phyloP scores from a whole-genome alignment of 805 yeast genomes.

The Hermanozyma aechmeae region DNA sequence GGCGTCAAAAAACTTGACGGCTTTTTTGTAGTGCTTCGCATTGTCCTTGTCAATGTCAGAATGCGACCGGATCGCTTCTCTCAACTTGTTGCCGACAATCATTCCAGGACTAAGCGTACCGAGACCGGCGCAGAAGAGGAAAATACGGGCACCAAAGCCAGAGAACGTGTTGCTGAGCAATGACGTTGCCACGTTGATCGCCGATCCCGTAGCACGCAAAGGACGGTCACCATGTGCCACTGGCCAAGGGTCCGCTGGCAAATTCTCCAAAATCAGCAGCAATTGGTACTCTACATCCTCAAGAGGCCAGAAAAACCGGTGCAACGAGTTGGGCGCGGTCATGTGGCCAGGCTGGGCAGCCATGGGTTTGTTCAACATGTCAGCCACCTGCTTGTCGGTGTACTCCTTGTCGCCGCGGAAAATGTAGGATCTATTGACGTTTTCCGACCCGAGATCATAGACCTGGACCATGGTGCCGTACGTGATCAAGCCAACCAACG shows the following conservation, averaged over 20 bases:
- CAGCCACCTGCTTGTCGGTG: constrained; percentile 55
- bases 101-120: constrained; percentile 92
- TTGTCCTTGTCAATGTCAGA: constrained; percentile 87
- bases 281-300: constrained; percentile 77
- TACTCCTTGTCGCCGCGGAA: constrained; percentile 89
- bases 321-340: constrained; percentile 23
- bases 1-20: constrained; percentile 70
- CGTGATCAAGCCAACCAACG: constrained; percentile 80
- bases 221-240: constrained; percentile 79
- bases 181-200: constrained; percentile 75
- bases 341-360: constrained; percentile 16
- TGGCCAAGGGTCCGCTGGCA: constrained; percentile 83
- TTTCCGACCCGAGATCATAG: constrained; percentile 63
- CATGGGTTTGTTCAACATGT: constrained; percentile 34
- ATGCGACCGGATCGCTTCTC: constrained; percentile 96
- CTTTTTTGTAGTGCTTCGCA: constrained; percentile 82
- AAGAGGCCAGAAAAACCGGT: constrained; percentile 65
- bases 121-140: constrained; percentile 90
- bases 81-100: constrained; percentile 83
- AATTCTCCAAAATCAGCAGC: constrained; percentile 67
- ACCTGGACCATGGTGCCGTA: constrained; percentile 87
- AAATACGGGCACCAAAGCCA: constrained; percentile 80
- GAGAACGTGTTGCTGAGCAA: constrained; percentile 75
- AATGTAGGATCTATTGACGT: constrained; percentile 65
- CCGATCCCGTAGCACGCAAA: constrained; percentile 87